phyloP scores from a whole-genome alignment of 768 basidiomycete genomes.

The Filobasidium floriforme region DNA sequence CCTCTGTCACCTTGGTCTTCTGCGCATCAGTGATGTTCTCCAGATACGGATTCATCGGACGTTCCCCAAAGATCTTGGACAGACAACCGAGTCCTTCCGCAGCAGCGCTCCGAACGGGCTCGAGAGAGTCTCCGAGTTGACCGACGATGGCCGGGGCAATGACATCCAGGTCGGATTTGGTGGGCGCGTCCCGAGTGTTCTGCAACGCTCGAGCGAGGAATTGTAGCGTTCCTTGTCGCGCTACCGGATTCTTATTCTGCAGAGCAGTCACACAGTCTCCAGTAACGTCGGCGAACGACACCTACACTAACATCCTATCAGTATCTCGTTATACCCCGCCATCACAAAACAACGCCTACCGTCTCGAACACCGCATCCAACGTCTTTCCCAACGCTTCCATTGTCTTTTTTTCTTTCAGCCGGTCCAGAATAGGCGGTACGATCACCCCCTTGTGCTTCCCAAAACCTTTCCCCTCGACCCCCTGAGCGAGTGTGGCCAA shows the following conservation, averaged over 20 bases:
- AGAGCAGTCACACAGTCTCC: conserved; percentile 71
- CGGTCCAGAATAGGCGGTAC: conserved; percentile 75
- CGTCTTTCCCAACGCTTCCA: conserved; percentile 77
- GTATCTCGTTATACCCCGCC: neutral
- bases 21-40: conserved; percentile 78
- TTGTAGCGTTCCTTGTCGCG: conserved; percentile 84
- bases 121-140: conserved; percentile 78
- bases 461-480: conserved; percentile 61
- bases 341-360: conserved; percentile 50
- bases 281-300: conserved; percentile 67
- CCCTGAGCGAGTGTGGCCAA: conserved; percentile 80
- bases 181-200: conserved; percentile 62
- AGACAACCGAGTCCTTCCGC: conserved; percentile 77
- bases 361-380: conserved; percentile 80
- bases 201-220: conserved; percentile 74
- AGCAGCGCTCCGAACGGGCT: conserved; percentile 82
- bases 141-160: conserved; percentile 66
- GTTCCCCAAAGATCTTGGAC: conserved; percentile 95
- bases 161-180: conserved; percentile 68
- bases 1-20: conserved; percentile 88
- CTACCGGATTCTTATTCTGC: conserved; percentile 89
- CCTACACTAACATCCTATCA: conserved; percentile 49
- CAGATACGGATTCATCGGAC: conserved; percentile 76
- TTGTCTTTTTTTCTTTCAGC: conserved; percentile 86
- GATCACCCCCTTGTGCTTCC: conserved; percentile 61